Evolutionary conservation across 2,329 filamentous ascomycete species (phyloP).

Genomic region (Dactylellina haptotyla): DNA sequence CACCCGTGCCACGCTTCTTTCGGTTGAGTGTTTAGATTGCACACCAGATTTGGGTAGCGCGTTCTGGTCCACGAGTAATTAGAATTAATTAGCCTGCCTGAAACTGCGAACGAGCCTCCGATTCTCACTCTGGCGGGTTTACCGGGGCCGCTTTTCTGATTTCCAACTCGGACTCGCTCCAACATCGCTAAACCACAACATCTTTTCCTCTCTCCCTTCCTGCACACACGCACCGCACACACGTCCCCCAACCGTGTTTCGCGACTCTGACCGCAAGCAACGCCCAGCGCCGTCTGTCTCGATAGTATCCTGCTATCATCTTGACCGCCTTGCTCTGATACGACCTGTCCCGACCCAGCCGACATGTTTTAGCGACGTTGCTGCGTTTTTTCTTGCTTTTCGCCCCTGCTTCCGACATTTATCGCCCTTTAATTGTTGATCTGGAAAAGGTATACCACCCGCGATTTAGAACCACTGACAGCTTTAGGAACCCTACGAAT

Average conservation of each 20-base stretch:
- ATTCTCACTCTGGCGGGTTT: background rate
- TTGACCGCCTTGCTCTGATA: background rate
- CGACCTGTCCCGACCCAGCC: background rate
- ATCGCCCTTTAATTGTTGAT: conserved; percentile 4
- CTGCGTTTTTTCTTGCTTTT: background rate
- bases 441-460: conserved; percentile 34
- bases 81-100: background rate
- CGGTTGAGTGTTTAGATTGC: conserved; percentile 35
- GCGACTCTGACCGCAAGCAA: conserved; percentile 15
- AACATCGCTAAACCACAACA: conserved; percentile 1
- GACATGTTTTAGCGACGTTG: conserved; percentile 23
- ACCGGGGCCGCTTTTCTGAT: background rate
- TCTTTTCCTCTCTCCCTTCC: background rate
- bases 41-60: conserved; percentile 28
- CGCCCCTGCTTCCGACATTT: conserved; percentile 2
- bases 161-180: conserved; percentile 1
- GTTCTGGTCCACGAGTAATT: conserved; percentile 1
- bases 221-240: background rate
- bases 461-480: conserved; percentile 47
- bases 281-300: background rate
- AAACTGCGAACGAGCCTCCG: conserved; percentile 22
- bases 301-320: background rate
- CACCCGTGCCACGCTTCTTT: background rate
- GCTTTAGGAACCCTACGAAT: conserved; percentile 22
- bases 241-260: conserved; percentile 1